Percentiles rank a stretch among this genome's conserved stretches.
phyloP scores from a whole-genome alignment of 1,284 basidiomycete species.

The Boletus chippewaensis region DNA sequence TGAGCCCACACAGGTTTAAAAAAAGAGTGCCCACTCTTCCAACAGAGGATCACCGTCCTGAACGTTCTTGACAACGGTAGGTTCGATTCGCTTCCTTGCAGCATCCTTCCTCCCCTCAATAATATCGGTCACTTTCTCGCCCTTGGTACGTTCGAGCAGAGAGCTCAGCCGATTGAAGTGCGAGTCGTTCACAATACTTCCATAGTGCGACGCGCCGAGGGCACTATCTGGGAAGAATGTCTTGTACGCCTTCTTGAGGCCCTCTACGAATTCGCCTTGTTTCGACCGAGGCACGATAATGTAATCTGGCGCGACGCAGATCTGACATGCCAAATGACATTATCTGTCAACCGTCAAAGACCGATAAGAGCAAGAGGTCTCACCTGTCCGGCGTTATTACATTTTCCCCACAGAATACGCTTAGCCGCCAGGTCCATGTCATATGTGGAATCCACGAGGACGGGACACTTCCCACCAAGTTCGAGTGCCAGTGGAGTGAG shows the following conservation, averaged over 20 bases:
- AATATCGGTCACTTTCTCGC: constrained; percentile 43
- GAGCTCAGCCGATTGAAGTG: constrained; percentile 24
- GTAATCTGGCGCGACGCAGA: constrained; percentile 63
- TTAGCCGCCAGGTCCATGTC: constrained; percentile 39
- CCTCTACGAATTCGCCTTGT: constrained; percentile 48
- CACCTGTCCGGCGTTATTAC: constrained; percentile 46
- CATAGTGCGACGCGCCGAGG: constrained; percentile 14
- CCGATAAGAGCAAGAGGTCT: constrained; percentile 2
- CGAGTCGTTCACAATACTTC: constrained; percentile 19
- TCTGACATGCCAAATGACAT: constrained; percentile 24
- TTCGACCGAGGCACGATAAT: constrained; percentile 46
- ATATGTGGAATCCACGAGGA: constrained; percentile 46
- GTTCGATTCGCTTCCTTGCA: constrained; percentile 23
- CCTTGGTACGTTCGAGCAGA: constrained; percentile 48
- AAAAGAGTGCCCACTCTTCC: constrained; percentile 22
- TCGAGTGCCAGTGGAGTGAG: constrained; percentile 61
- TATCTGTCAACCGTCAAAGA: background rate
- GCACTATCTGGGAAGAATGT: constrained; percentile 30
- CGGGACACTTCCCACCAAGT: constrained; percentile 65
- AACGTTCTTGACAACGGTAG: constrained; percentile 20
- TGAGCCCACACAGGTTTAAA: background rate
- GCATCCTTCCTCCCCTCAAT: constrained; percentile 44
- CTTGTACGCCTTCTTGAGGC: constrained; percentile 37
- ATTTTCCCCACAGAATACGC: constrained; percentile 53
- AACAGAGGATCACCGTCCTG: constrained; percentile 20